phyloP scores from a whole-genome alignment of 768 basidiomycete genomes.

The Lactarius hengduanensis region DNA sequence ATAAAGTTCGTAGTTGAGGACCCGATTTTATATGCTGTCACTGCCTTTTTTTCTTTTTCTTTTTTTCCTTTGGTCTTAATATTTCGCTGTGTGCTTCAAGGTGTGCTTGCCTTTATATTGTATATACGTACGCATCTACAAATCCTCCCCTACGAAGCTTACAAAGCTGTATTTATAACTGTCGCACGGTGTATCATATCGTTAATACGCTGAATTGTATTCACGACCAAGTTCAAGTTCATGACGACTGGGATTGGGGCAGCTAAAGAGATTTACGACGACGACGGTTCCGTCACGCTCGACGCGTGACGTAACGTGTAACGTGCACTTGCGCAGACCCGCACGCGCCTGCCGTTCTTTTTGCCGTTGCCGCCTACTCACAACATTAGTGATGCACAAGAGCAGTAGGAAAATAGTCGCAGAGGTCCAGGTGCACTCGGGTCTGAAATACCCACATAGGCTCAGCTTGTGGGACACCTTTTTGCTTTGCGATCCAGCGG shows the following conservation, averaged over 20 bases:
- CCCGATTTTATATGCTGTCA: slow-evolving; percentile 9
- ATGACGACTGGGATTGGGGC: not conserved
- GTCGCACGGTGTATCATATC: slow-evolving; percentile 25
- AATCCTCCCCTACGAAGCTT: not conserved
- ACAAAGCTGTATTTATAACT: slow-evolving; percentile 24
- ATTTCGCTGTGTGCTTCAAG: slow-evolving; percentile 12
- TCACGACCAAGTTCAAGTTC: slow-evolving; percentile 6
- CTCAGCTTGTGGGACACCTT: slow-evolving; percentile 67
- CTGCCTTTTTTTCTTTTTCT: not conserved
- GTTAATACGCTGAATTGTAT: slow-evolving; percentile 19
- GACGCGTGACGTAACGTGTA: slow-evolving; percentile 22
- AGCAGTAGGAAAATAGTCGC: slow-evolving; percentile 17
- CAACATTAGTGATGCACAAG: slow-evolving; percentile 25
- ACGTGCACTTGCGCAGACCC: not conserved
- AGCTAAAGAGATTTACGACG: too few relatives aligned
- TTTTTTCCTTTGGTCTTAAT: not conserved
- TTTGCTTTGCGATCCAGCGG: not conserved
- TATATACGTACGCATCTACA: slow-evolving; percentile 16
- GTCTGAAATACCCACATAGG: slow-evolving; percentile 56
- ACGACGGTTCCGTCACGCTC: not conserved
- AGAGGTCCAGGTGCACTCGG: slow-evolving; percentile 33
- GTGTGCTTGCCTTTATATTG: slow-evolving; percentile 14
- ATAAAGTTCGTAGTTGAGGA: slow-evolving; percentile 11
- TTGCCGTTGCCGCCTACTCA: not conserved
- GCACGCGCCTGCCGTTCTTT: slow-evolving; percentile 8